phyloP scores from a whole-genome alignment of 345 rosid genomes.

The Arabis hirsuta region DNA sequence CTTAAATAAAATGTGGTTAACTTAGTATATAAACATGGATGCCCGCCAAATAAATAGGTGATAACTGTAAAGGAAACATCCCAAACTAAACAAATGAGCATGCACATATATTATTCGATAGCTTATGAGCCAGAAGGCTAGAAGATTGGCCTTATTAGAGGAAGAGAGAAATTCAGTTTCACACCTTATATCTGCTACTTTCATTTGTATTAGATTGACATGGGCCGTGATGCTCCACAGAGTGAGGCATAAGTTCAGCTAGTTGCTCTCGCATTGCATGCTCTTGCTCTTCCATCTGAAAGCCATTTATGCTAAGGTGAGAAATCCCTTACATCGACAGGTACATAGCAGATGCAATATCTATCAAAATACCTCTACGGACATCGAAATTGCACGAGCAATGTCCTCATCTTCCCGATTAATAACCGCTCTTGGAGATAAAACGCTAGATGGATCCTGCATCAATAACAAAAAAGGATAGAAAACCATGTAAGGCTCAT shows the following conservation, averaged over 20 bases:
- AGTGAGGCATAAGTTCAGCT: constrained; percentile 40
- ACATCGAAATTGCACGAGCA: constrained; percentile 73
- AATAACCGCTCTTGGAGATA: constrained; percentile 46
- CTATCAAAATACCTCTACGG: constrained; percentile 62
- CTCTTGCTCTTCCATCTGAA: constrained; percentile 78
- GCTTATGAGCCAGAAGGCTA: constrained; percentile 8
- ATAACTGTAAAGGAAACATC: constrained; percentile 18
- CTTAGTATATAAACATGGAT: constrained; percentile 22
- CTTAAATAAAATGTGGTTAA: constrained; percentile 17
- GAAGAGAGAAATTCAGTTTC: constrained; percentile 10
- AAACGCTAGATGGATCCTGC: constrained; percentile 54
- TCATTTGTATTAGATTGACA: constrained; percentile 42
- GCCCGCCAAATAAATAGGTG: background rate
- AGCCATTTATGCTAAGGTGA: constrained; percentile 37
- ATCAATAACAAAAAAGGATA: constrained; percentile 25
- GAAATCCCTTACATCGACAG: constrained; percentile 28
- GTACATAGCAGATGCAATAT: constrained; percentile 27
- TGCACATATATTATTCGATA: constrained; percentile 6
- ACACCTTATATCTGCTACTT: constrained; percentile 50
- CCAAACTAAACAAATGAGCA: constrained; percentile 12
- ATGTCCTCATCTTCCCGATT: constrained; percentile 70
- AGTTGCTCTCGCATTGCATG: constrained; percentile 47
- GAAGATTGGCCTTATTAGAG: constrained; percentile 19
- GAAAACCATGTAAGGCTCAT: constrained; percentile 3
- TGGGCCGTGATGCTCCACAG: constrained; percentile 35